Percentiles rank a stretch among this genome's conserved stretches.
These are phyloP conservation scores for Sanghuangporus weigelae DNA, from an alignment of 1,284 basidiomycete genomes.

Conservation along the genomic window DNA sequence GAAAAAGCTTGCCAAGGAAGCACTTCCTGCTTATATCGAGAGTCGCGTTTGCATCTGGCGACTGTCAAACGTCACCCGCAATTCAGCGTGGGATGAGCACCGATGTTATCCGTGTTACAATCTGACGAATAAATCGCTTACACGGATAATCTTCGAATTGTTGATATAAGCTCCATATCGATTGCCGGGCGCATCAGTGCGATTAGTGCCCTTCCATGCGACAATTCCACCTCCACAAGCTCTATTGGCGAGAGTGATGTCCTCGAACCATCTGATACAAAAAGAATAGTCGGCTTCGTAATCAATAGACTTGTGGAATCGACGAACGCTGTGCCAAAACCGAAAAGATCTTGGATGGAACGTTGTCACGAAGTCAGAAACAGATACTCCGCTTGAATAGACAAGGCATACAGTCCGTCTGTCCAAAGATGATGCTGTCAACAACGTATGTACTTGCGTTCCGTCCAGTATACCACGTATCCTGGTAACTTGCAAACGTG, in stretches of 20 bases:
- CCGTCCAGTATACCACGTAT: slow-evolving; percentile 61
- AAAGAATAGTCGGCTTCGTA: neutral
- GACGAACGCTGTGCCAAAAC: slow-evolving; percentile 47
- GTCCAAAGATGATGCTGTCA: slow-evolving; percentile 57
- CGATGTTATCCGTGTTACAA: neutral
- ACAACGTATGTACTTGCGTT: slow-evolving; percentile 56
- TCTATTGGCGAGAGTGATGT: slow-evolving; percentile 52
- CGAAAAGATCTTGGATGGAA: slow-evolving; percentile 41
- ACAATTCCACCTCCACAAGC: slow-evolving; percentile 58
- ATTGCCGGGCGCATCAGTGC: slow-evolving; percentile 47
- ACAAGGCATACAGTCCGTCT: slow-evolving; percentile 51
- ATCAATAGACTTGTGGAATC: neutral
- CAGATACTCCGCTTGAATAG: neutral
- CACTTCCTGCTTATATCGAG: slow-evolving; percentile 41
- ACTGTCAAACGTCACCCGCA: slow-evolving; percentile 30
- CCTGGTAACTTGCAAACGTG: slow-evolving; percentile 57
- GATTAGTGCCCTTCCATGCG: slow-evolving; percentile 56
- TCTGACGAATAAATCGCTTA: slow-evolving; percentile 24
- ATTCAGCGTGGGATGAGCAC: neutral
- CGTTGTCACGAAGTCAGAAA: neutral
- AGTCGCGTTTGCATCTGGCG: slow-evolving; percentile 52
- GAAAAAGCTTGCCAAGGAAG: slow-evolving; percentile 38
- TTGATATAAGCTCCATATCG: slow-evolving; percentile 59
- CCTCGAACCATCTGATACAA: slow-evolving; percentile 51
- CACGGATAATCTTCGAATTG: slow-evolving; percentile 53